Evolutionary conservation across 2,329 filamentous ascomycete species (phyloP), one percentile per base, ranked within the genome.

Genomic region (Tolypocladium paradoxum): DNA sequence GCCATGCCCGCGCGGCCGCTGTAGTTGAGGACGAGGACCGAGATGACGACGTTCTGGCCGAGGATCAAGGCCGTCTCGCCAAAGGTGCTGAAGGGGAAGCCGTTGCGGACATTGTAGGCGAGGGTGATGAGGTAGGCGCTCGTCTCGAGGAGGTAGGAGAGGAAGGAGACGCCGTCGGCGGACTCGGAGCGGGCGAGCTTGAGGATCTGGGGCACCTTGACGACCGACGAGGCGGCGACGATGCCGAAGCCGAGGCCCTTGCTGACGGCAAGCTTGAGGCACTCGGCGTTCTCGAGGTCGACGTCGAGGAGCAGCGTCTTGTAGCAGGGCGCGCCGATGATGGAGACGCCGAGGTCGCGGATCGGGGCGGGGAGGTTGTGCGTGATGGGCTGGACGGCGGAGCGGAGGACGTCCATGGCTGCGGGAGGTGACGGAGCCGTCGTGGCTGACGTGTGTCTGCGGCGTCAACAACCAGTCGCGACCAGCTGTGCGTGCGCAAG

Each of bases 161-260:
- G 79, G 73, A 97, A 95, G 49, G 84, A 90, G 56, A 99, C 81
- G 61, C 93, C 93, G 46, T 83, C 81, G 31, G 90, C 84, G 49
- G 90, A 96, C 64, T 84, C 81, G 48, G 89, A 90, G 65, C 78
- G 78, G 64, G 93, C 72, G 50, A 99, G 84, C 76, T 99, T 99
- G 69, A 96, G 71, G 67, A 99, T 92, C 76, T 99, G 93, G 0
- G 93, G 93, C 29, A 99, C 84, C 75, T 99, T 99, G 76, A 99
- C 91, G 62, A 97, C 83, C 52, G 88, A 85, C 31, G 88, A 91
- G 51, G 90, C 90, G 60, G 81, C 86, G 66, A 99, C 90, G 72
- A 99, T 99, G 68, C 85, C 93, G 61, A 97, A 85, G 54, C 93
- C 92, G 18, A 99, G 84, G 3, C 80, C 90, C 75, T 99, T 99